Conservation (phyloP, 139 green algal species). For the Chlamydomonas schloesseri region DNA sequence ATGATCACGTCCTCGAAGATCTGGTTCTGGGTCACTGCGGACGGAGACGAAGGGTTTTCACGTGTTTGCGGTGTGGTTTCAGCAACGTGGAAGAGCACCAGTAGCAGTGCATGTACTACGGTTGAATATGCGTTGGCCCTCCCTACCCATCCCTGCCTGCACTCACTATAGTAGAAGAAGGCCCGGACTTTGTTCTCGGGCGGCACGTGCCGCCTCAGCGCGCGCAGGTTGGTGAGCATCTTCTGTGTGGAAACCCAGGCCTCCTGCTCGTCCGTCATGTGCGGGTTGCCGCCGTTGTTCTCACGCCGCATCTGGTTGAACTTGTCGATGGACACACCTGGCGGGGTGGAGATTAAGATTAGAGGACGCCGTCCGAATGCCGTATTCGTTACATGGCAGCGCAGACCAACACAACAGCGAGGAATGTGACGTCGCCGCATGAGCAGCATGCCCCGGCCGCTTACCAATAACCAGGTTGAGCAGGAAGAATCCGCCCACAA, state of each 20-base stretch:
- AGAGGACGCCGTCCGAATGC: neutral
- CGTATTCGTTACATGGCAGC: too few relatives aligned
- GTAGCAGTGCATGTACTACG: too few relatives aligned
- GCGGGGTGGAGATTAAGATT: neutral
- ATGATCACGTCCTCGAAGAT: neutral
- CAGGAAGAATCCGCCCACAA: conserved; percentile 55
- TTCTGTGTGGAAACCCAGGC: conserved; percentile 62
- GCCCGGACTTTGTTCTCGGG: neutral
- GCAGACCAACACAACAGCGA: too few relatives aligned
- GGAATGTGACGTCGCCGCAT: too few relatives aligned
- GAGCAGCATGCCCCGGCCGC: too few relatives aligned
- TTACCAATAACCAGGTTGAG: conserved; percentile 50
- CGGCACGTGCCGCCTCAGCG: neutral
- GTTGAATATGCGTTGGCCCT: too few relatives aligned
- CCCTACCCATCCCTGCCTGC: too few relatives aligned
- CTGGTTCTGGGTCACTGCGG: neutral
- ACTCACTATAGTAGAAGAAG: neutral
- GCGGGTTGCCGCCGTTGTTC: conserved; percentile 44
- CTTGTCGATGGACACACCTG: conserved; percentile 66
- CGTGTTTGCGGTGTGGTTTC: too few relatives aligned
- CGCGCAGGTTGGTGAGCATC: conserved; percentile 40
- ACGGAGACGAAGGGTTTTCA: neutral
- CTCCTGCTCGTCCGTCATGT: conserved; percentile 61
- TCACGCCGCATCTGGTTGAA: conserved; percentile 64
- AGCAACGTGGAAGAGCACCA: too few relatives aligned